Evolutionary conservation across 2,329 filamentous ascomycete species (phyloP), one percentile per base, ranked within the genome.

Genomic region (Xylaria sp.): DNA sequence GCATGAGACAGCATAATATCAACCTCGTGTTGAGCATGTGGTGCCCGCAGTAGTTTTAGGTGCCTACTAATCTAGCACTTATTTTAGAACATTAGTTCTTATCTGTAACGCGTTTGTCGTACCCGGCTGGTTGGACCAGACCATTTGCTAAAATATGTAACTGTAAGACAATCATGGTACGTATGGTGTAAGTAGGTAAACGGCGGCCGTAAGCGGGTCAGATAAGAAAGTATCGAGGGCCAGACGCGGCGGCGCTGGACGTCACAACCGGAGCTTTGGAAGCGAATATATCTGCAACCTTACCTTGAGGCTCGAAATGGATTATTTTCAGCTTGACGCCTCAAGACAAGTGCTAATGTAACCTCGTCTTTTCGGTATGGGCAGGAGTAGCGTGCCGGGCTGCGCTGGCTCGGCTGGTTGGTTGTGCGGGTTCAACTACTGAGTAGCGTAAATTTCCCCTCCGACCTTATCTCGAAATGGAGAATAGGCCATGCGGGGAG

Each of bases 241-340:
- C 18, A 46, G 41, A 46, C 20, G 41, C 13, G 41, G 41, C 37
- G 37, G 9, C 12, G 48, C 48, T 15, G n/a, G 20, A 51, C 20
- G 8, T 37, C 13, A 32, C 34, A 57, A 23, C n/a, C 46, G 65
- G 48, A n/a, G 23, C 48, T 3, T 20, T 59, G n/a, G 59, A 59
- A 59, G 56, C 28, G 12, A 32, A 20, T n/a, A 52, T 48, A 13
- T 8, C 34, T 68, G 69, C 63, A 71, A 71, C 69, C 69, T 71
- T 69, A 64, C 66, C 63, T 62, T 66, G 63, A 71, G 66, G 63
- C 63, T 71, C 48, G 37, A 46, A 37, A 56, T 54, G 59, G 55
- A 32, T 50, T 15, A 28, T 32, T 54, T 66, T 66, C 69, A 69
- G 63, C 63, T 68, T 50, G 25, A 55, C 66, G 66, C 56, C 50